Percentiles rank a stretch among this genome's conserved stretches.
Conservation (phyloP, 1,284 basidiomycete species). For the Tilletia caries region DNA sequence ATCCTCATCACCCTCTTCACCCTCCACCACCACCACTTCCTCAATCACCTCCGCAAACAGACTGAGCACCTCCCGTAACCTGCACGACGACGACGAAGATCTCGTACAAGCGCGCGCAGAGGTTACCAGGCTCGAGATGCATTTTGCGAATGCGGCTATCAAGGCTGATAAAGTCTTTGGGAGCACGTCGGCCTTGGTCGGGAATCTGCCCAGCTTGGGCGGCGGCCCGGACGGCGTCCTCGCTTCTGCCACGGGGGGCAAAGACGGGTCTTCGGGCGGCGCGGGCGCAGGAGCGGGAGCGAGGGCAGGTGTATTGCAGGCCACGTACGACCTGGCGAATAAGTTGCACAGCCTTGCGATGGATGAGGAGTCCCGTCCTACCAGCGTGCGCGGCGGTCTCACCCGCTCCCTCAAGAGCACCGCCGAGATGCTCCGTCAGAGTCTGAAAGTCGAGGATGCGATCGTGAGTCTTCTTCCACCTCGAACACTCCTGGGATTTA, state of each 20-base stretch:
- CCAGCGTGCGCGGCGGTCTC: background rate
- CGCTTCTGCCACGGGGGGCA: conserved; percentile 18
- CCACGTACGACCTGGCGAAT: conserved; percentile 18
- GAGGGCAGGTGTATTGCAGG: conserved; percentile 3
- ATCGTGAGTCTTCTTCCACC: background rate
- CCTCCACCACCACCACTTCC: background rate
- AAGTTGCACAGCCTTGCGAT: conserved; percentile 19
- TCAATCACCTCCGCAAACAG: conserved; percentile 22
- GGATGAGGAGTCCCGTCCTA: conserved; percentile 12
- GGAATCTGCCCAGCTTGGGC: conserved; percentile 12
- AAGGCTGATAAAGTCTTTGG: conserved; percentile 20
- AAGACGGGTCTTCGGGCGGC: conserved; percentile 1
- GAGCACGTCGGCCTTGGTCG: conserved; percentile 22
- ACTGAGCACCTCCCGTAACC: conserved; percentile 31
- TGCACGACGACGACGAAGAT: conserved; percentile 42
- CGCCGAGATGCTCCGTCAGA: conserved; percentile 11
- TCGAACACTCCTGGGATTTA: too few species aligned
- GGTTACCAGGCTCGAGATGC: conserved; percentile 45
- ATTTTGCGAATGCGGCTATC: conserved; percentile 37
- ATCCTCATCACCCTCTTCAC: background rate
- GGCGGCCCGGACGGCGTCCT: conserved; percentile 11
- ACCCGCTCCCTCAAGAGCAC: conserved; percentile 2
- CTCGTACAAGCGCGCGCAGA: conserved; percentile 41
- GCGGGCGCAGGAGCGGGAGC: conserved; percentile 11
- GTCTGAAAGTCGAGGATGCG: conserved; percentile 9